phyloP scores from a whole-genome alignment of 2,329 filamentous ascomycete genomes.

The Fusarium tanahbumbuense region DNA sequence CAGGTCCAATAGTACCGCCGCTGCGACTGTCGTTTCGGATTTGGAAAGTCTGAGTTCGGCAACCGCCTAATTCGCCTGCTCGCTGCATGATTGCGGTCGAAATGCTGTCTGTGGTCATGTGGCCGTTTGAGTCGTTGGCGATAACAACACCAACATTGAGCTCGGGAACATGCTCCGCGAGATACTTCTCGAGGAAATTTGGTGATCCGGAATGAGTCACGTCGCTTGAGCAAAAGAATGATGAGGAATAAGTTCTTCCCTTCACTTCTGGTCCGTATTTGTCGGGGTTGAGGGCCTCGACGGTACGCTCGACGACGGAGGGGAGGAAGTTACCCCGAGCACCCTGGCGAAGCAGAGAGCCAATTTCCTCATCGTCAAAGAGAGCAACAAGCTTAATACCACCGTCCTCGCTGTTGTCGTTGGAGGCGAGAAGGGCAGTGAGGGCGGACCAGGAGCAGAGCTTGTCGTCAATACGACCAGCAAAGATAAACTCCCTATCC shows the following conservation, averaged over 20 bases:
- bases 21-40: slow-evolving; percentile 91
- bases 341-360: slow-evolving; percentile 88
- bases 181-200: slow-evolving; percentile 87
- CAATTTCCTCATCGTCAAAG: slow-evolving; percentile 98
- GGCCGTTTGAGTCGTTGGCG: slow-evolving; percentile 85
- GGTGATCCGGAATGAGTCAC: slow-evolving; percentile 95
- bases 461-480: slow-evolving; percentile 96
- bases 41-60: slow-evolving; percentile 87
- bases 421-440: slow-evolving; percentile 80
- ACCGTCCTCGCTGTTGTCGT: slow-evolving; percentile 67
- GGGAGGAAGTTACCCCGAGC: slow-evolving; percentile 91
- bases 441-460: slow-evolving; percentile 94
- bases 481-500: slow-evolving; percentile 94
- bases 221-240: slow-evolving; percentile 91
- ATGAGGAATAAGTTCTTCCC: slow-evolving; percentile 81
- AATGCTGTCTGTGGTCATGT: slow-evolving; percentile 95
- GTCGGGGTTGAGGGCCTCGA: slow-evolving; percentile 72
- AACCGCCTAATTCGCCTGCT: slow-evolving; percentile 78
- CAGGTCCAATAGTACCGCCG: slow-evolving; percentile 95
- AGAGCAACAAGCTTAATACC: slow-evolving; percentile 91
- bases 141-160: slow-evolving; percentile 90
- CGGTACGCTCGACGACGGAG: slow-evolving; percentile 80
- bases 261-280: slow-evolving; percentile 70
- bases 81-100: slow-evolving; percentile 83
- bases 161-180: slow-evolving; percentile 85